Percentiles rank a stretch among this genome's conserved stretches.
Evolutionary conservation across 441 rosid genomes (phyloP).

Genomic region (Theobroma grandiflorum): DNA sequence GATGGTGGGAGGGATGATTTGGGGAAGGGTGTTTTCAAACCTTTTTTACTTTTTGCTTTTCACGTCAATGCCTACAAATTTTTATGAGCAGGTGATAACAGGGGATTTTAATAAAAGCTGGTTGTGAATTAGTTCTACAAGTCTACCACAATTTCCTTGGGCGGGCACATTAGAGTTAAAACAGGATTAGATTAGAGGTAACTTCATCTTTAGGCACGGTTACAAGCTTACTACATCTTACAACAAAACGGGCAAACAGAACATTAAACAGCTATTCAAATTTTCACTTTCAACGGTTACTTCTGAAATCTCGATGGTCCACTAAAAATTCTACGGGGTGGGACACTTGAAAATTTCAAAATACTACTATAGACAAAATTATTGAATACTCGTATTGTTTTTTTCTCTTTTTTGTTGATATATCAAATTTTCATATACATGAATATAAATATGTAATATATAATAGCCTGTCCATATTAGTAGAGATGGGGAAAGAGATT

Average conservation of each 20-base stretch:
- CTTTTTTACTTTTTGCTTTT: background rate
- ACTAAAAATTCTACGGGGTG: background rate
- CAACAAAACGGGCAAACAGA: too few species aligned
- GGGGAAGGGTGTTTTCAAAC: background rate
- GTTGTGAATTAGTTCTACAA: background rate
- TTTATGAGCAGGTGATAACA: background rate
- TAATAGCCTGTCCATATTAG: too few species aligned
- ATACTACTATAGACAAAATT: background rate
- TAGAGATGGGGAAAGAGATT: background rate
- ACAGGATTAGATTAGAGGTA: background rate
- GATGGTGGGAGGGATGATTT: background rate
- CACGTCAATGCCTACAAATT: background rate
- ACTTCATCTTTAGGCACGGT: background rate
- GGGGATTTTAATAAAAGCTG: background rate
- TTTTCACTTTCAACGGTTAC: background rate
- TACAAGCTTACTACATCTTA: background rate
- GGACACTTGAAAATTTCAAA: conserved; percentile 5
- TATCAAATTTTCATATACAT: too few species aligned
- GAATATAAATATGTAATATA: too few species aligned
- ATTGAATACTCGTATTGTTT: background rate
- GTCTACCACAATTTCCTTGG: background rate
- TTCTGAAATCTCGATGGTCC: background rate
- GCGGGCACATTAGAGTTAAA: background rate
- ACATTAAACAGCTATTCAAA: background rate
- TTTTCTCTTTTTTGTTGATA: background rate